phyloP scores from a whole-genome alignment of 306 rosid species.

The Lathyrus oleraceus region DNA sequence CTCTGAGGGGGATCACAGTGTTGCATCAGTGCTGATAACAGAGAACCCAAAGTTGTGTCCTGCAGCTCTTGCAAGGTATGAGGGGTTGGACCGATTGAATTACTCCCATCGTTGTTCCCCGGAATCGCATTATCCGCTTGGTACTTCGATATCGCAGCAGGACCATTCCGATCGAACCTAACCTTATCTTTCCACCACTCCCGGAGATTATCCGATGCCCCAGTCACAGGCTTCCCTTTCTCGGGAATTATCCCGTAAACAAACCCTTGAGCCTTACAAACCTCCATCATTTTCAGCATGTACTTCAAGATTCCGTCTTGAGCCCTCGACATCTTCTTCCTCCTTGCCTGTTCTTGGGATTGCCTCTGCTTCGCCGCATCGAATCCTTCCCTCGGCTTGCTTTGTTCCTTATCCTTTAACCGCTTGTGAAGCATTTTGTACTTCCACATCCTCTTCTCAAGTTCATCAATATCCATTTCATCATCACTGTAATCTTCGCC shows the following conservation, averaged over 20 bases:
- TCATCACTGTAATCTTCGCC: constrained; percentile 75
- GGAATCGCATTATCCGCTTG: constrained; percentile 63
- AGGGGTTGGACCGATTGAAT: constrained; percentile 64
- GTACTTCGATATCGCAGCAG: constrained; percentile 76
- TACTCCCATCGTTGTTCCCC: constrained; percentile 64
- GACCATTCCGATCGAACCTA: constrained; percentile 81
- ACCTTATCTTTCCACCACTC: constrained; percentile 93
- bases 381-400: constrained; percentile 55
- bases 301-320: constrained; percentile 85
- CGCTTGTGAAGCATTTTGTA: constrained; percentile 62
- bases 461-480: constrained; percentile 66
- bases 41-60: constrained; percentile 80
- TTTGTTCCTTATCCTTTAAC: constrained; percentile 67
- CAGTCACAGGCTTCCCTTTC: constrained; percentile 78
- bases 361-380: constrained; percentile 65
- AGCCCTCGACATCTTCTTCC: constrained; percentile 91
- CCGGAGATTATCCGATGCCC: constrained; percentile 83
- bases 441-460: constrained; percentile 82
- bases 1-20: constrained; percentile 57
- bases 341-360: constrained; percentile 80
- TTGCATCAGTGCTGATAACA: constrained; percentile 71
- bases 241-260: constrained; percentile 84
- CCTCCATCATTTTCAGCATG: constrained; percentile 90
- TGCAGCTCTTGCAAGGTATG: constrained; percentile 83
- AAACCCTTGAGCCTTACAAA: constrained; percentile 82